A percentile compares a stretch with the other conserved stretches of the same genome.
phyloP scores from a whole-genome alignment of 129 eudicot genomes.

The Tagetes erecta region DNA sequence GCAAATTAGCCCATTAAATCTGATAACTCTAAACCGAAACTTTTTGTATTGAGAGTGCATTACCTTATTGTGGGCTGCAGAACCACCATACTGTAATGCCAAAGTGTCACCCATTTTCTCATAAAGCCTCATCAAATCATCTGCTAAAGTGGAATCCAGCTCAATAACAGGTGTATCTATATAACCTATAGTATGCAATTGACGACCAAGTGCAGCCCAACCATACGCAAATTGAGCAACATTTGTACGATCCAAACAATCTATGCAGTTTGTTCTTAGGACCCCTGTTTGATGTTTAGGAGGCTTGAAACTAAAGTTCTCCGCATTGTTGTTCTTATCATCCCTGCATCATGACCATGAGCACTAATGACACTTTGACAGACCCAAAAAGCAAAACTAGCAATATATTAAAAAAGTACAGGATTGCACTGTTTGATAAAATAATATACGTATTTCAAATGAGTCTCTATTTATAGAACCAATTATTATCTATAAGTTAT shows the following conservation, averaged over 20 bases:
- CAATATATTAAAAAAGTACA: background rate
- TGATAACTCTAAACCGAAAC: background rate
- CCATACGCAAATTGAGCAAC: constrained; percentile 93
- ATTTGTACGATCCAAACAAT: constrained; percentile 97
- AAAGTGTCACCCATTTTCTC: constrained; percentile 98
- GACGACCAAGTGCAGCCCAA: constrained; percentile 90
- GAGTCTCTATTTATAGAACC: no score
- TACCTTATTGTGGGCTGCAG: constrained; percentile 99
- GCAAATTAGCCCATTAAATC: background rate
- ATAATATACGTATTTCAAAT: background rate
- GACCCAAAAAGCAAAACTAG: constrained; percentile 1
- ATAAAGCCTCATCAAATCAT: constrained; percentile 72
- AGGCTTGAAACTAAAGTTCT: constrained; percentile 37
- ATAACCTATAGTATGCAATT: constrained; percentile 73
- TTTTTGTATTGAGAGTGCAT: background rate
- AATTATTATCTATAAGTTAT: background rate
- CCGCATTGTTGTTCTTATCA: constrained; percentile 31
- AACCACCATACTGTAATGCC: constrained; percentile 95
- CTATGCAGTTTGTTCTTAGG: constrained; percentile 92
- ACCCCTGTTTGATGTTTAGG: constrained; percentile 72
- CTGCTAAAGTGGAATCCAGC: constrained; percentile 67
- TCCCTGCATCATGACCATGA: constrained; percentile 41
- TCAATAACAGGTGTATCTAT: constrained; percentile 50
- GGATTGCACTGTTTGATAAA: background rate
- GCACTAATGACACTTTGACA: constrained; percentile 13